These are phyloP conservation scores for Fusarium globosum DNA, from an alignment of 2,329 filamentous ascomycete genomes.

Conservation along the genomic window DNA sequence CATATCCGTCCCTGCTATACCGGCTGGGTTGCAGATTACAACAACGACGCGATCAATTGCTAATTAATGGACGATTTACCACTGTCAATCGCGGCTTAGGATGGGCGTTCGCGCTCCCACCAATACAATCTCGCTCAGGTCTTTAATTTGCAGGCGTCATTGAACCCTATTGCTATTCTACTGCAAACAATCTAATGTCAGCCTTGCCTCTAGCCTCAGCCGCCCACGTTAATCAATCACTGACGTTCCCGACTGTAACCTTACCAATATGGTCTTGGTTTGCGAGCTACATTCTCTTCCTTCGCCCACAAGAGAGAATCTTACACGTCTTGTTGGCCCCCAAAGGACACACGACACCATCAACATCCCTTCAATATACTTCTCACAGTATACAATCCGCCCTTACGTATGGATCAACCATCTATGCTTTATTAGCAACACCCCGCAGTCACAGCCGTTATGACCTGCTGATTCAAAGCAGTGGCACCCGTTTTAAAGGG, in stretches of 20 bases:
- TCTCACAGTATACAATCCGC: neutral
- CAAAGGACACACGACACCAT: neutral
- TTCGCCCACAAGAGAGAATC: neutral
- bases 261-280: slow-evolving; percentile 8
- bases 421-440: slow-evolving; percentile 1
- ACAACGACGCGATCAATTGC: slow-evolving; percentile 12
- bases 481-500: neutral
- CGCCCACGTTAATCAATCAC: neutral
- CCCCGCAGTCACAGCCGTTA: neutral
- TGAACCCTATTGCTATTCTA: neutral
- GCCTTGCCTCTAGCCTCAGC: slow-evolving; percentile 17
- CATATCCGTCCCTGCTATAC: slow-evolving; percentile 35
- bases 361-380: neutral
- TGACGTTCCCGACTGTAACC: neutral
- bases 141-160: slow-evolving; percentile 5
- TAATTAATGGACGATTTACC: slow-evolving; percentile 30
- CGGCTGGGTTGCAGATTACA: slow-evolving; percentile 31
- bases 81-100: slow-evolving; percentile 19
- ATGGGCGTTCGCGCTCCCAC: slow-evolving; percentile 11
- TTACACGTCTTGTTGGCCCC: neutral
- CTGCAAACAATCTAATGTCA: neutral
- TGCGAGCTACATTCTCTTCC: neutral
- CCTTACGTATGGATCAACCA: neutral
- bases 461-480: slow-evolving; percentile 2
- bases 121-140: slow-evolving; percentile 13